phyloP scores from a whole-genome alignment of 1,139 yeast species.

The Zygosaccharomyces pseudobailii region DNA sequence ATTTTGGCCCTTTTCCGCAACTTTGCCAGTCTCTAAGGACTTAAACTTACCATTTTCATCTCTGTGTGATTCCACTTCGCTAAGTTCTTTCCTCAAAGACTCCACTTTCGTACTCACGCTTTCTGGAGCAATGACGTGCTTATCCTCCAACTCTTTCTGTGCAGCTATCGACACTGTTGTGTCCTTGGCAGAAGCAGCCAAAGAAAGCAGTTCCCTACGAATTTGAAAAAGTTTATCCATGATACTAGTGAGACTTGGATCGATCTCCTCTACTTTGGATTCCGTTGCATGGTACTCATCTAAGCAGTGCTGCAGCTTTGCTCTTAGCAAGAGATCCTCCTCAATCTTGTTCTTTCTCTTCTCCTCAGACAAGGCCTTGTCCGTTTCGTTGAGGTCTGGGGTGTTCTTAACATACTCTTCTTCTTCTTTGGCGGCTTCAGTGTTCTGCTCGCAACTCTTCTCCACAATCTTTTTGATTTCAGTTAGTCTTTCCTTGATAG shows the following conservation, averaged over 20 bases:
- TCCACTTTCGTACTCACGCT: slow-evolving; percentile 31
- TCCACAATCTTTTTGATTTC: slow-evolving; percentile 63
- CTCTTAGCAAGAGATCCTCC: slow-evolving; percentile 53
- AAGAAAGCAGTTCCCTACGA: slow-evolving; percentile 49
- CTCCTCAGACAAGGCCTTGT: slow-evolving; percentile 17
- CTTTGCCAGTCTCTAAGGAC: slow-evolving; percentile 36
- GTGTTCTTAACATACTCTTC: slow-evolving; percentile 20
- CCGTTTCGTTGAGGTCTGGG: slow-evolving; percentile 5
- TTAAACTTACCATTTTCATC: slow-evolving; percentile 44
- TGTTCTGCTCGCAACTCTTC: slow-evolving; percentile 38
- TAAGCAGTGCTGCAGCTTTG: slow-evolving; percentile 55
- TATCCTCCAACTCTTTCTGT: slow-evolving; percentile 9
- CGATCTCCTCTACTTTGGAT: slow-evolving; percentile 51
- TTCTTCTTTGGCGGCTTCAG: slow-evolving; percentile 28
- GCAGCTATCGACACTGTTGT: slow-evolving; percentile 4
- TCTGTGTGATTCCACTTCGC: slow-evolving; percentile 41
- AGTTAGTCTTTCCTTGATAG: slow-evolving; percentile 63
- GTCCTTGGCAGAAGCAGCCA: slow-evolving; percentile 39
- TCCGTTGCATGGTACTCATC: slow-evolving; percentile 51
- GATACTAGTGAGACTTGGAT: slow-evolving; percentile 47
- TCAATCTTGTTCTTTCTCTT: slow-evolving; percentile 40
- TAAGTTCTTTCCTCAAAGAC: slow-evolving; percentile 38
- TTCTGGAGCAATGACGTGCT: slow-evolving; percentile 18
- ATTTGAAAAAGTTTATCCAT: slow-evolving; percentile 51
- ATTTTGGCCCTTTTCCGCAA: slow-evolving; percentile 48